Percentiles rank a stretch among this genome's conserved stretches.
Conservation (phyloP, 75 land plant genomes). For the Picea sitchensis region DNA sequence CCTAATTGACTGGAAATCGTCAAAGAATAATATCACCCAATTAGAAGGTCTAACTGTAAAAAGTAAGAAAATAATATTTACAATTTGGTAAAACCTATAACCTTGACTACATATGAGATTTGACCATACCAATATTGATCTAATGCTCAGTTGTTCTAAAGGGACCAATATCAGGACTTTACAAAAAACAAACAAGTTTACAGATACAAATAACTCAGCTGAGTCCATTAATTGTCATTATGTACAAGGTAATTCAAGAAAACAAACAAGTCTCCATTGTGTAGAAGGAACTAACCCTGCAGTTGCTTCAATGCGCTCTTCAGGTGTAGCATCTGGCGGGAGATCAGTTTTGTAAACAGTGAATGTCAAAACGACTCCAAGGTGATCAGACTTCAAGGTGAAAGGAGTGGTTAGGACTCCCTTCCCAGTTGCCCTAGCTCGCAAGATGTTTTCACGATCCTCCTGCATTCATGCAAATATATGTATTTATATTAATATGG, state of each 20-base stretch:
- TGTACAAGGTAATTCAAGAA: neutral
- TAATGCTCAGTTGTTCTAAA: neutral
- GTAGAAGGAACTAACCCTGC: slow-evolving; percentile 52
- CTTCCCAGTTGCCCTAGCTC: slow-evolving; percentile 84
- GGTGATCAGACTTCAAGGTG: slow-evolving; percentile 62
- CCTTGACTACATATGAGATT: neutral
- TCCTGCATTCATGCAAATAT: slow-evolving; percentile 45
- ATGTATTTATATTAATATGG: neutral
- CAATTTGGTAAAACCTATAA: neutral
- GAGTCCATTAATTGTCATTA: neutral
- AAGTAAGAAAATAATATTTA: neutral
- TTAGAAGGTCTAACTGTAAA: neutral
- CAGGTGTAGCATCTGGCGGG: slow-evolving; percentile 69
- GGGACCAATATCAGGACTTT: neutral
- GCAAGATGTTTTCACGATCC: slow-evolving; percentile 83
- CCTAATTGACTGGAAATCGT: neutral
- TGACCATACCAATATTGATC: neutral
- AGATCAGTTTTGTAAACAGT: slow-evolving; percentile 77
- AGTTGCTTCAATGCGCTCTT: slow-evolving; percentile 75
- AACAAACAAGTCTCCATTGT: neutral
- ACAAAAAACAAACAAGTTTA: neutral
- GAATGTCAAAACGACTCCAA: slow-evolving; percentile 92
- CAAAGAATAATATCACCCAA: neutral
- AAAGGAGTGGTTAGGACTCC: slow-evolving; percentile 90
- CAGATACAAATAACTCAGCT: neutral